Evolutionary conservation across 2,329 filamentous ascomycete genomes (phyloP), one percentile per base, ranked within the genome.

Genomic region (Claviceps digitariae): DNA sequence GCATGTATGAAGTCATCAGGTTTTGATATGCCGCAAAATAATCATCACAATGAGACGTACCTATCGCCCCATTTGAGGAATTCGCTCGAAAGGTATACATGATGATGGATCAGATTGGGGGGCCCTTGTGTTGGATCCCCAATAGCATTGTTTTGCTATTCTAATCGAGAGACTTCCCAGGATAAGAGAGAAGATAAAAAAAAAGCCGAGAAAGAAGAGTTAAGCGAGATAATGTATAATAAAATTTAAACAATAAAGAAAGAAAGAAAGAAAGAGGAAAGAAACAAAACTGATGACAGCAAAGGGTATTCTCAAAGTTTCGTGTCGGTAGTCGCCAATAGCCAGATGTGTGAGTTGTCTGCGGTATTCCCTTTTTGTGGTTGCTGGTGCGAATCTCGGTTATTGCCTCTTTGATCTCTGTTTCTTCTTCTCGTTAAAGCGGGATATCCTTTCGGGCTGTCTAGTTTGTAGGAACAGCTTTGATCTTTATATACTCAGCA

Each of bases 21-120:
- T 10, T 17, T 48, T n/a, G n/a, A n/a, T n/a, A 36, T 20, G 20
- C 27, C 45, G 6, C 9, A 15, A n/a, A 3, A 17, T 36, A 3
- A 17, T 36, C 25, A 40, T 15, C 31, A 45, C 21, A 15, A 9
- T 7, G 4, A 13, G 27, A 52, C 45, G 31, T 49, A 53, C 46
- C 46, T 50, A 41, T 34, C 20, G 21, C 40, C 27, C 25, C 45
- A 21, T 44, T 34, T 29, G 45, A 44, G 21, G 38, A 34, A 41
- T 36, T 49, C 20, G 46, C 52, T 44, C 46, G 46, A 27, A 53
- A 53, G 46, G 46, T 49, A 49, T 50, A 45, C 52, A 53, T 48
- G 21, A 53, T 48, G 21, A 27, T 53, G 23, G 8, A 36, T 21
- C 23, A 20, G 36, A 29, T 40, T 17, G 5, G 25, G 23, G 36